phyloP scores from a whole-genome alignment of 352 stramenopile genomes.

The Phytophthora sojae region DNA sequence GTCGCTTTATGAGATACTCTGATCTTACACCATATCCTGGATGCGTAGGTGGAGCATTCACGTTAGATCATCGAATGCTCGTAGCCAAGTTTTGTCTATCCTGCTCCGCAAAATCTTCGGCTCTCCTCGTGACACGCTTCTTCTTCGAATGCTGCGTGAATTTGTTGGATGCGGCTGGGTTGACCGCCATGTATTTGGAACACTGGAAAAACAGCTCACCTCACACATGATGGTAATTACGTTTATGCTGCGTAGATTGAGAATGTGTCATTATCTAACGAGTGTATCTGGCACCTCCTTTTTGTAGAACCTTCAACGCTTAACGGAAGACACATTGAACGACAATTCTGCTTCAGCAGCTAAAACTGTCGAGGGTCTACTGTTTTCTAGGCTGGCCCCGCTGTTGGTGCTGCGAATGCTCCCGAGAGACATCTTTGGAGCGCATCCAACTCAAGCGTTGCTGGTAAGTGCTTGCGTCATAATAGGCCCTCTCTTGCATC shows the following conservation, averaged over 20 bases:
- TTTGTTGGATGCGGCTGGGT: constrained; percentile 49
- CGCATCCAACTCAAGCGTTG: constrained; percentile 3
- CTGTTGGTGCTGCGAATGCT: constrained; percentile 73
- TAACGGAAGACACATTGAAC: constrained; percentile 59
- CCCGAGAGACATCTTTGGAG: constrained; percentile 38
- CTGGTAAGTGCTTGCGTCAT: constrained; percentile 29
- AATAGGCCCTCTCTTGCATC: not conserved
- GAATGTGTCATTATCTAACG: constrained; percentile 1
- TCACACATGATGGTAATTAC: constrained; percentile 51
- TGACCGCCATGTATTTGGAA: constrained; percentile 24
- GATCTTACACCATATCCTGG: not conserved
- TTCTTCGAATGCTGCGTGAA: constrained; percentile 56
- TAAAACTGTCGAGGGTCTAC: constrained; percentile 49
- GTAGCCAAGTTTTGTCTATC: constrained; percentile 32
- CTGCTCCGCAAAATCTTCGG: constrained; percentile 54
- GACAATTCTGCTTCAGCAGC: constrained; percentile 45
- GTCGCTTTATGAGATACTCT: not conserved
- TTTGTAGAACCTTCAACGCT: constrained; percentile 42
- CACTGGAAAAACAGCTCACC: constrained; percentile 31
- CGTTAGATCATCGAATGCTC: constrained; percentile 12
- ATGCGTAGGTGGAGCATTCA: constrained; percentile 42
- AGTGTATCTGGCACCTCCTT: not conserved
- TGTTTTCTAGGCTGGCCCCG: constrained; percentile 70
- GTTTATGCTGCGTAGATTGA: not conserved
- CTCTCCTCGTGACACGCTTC: constrained; percentile 47